Conservation (phyloP, 768 basidiomycete genomes). For the Pulveroboletus sp. region DNA sequence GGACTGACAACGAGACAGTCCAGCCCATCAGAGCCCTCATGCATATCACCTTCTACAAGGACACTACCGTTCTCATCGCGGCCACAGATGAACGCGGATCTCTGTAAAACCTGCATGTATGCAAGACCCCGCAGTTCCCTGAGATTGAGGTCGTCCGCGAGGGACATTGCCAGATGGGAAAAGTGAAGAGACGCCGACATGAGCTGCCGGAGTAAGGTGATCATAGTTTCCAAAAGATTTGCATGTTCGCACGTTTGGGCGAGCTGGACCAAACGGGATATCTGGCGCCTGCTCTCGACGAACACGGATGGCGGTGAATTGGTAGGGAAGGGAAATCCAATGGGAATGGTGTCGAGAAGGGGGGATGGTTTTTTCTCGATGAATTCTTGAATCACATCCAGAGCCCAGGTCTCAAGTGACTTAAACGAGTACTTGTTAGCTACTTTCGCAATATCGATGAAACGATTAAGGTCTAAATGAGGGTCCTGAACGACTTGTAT, state of each 20-base stretch:
- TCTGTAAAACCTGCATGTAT: conserved; percentile 73
- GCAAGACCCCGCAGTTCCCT: conserved; percentile 57
- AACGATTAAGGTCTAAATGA: conserved; percentile 47
- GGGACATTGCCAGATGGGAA: conserved; percentile 68
- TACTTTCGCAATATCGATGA: conserved; percentile 61
- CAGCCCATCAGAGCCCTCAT: conserved; percentile 34
- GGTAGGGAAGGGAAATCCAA: conserved; percentile 22
- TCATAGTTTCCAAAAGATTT: conserved; percentile 56
- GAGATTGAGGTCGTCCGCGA: conserved; percentile 67
- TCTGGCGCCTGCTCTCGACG: conserved; percentile 41
- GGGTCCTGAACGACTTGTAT: conserved; percentile 40
- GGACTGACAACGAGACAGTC: conserved; percentile 51
- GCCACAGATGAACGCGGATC: conserved; percentile 35
- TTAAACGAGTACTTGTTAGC: conserved; percentile 76
- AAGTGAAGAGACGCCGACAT: conserved; percentile 62
- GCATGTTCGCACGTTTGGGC: conserved; percentile 66
- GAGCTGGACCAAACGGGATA: conserved; percentile 59
- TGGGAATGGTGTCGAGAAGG: conserved; percentile 41
- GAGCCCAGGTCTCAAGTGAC: conserved; percentile 68
- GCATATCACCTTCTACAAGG: conserved; percentile 30
- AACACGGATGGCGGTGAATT: conserved; percentile 33
- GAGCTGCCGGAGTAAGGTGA: conserved; percentile 52
- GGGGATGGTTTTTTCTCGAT: conserved; percentile 57
- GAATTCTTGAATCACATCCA: conserved; percentile 68
- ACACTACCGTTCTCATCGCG: conserved; percentile 11